Evolutionary conservation across 2,329 filamentous ascomycete species (phyloP).

Genomic region (Colletotrichum salicis): DNA sequence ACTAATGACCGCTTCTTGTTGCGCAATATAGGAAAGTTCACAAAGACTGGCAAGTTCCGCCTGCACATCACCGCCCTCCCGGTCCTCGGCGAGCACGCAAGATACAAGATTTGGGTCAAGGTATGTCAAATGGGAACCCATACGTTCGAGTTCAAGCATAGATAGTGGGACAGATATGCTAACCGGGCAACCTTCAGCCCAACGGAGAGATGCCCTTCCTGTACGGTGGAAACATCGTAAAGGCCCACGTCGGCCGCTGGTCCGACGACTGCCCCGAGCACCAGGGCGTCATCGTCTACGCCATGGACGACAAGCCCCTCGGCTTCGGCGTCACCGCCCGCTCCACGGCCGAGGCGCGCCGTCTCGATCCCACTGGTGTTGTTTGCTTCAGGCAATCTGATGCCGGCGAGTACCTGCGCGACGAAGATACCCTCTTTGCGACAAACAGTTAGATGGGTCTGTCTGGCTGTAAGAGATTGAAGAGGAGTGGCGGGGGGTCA

Average conservation of each 20-base stretch:
- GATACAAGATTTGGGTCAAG: slow-evolving; percentile 98
- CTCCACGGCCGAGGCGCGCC: slow-evolving; percentile 83
- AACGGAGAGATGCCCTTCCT: slow-evolving; percentile 98
- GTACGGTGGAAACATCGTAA: slow-evolving; percentile 88
- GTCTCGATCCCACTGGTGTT: slow-evolving; percentile 89
- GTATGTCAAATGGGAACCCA: background rate
- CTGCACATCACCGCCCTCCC: slow-evolving; percentile 91
- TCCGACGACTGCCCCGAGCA: slow-evolving; percentile 94
- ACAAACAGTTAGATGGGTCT: slow-evolving; percentile 52
- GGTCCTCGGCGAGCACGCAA: slow-evolving; percentile 87
- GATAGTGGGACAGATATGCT: background rate
- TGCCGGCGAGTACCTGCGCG: slow-evolving; percentile 92
- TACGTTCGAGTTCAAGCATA: background rate
- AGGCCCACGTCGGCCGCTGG: slow-evolving; percentile 78
- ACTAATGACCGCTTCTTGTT: background rate
- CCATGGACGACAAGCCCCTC: slow-evolving; percentile 92
- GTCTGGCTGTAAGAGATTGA: background rate
- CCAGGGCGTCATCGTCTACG: slow-evolving; percentile 88
- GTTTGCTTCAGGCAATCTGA: slow-evolving; percentile 93
- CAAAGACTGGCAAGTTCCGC: slow-evolving; percentile 94
- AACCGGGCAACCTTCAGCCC: slow-evolving; percentile 48
- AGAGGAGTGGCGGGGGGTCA: no score
- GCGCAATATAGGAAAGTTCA: slow-evolving; percentile 79
- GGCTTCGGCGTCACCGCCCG: slow-evolving; percentile 94
- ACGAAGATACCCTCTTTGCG: slow-evolving; percentile 75